Evolutionary conservation across 805 yeast species (phyloP).

Genomic region (Kazachstania bromeliacearum): DNA sequence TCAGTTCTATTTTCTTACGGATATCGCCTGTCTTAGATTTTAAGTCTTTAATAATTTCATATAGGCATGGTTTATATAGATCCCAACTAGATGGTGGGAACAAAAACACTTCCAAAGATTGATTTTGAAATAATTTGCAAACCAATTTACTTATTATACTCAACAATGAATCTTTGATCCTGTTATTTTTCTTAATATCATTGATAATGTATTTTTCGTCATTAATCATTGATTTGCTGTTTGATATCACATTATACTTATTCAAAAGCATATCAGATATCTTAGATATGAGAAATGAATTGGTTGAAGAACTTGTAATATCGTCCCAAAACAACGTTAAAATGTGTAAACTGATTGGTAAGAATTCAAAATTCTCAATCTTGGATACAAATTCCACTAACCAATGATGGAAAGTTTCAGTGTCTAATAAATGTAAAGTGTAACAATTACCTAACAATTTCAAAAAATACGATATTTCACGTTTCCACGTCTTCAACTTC

Average conservation of each 20-base stretch:
- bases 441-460: slow-evolving; percentile 56
- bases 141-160: slow-evolving; percentile 23
- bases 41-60: slow-evolving; percentile 26
- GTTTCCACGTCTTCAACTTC: slow-evolving; percentile 33
- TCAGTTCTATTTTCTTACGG: slow-evolving; percentile 45
- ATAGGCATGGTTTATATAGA: slow-evolving; percentile 39
- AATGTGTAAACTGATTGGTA: slow-evolving; percentile 44
- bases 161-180: slow-evolving; percentile 22
- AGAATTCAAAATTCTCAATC: slow-evolving; percentile 30
- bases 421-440: slow-evolving; percentile 58
- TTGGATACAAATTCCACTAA: slow-evolving; percentile 43
- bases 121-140: slow-evolving; percentile 24
- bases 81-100: slow-evolving; percentile 54
- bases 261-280: slow-evolving; percentile 51
- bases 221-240: slow-evolving; percentile 29
- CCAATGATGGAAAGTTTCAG: slow-evolving; percentile 53
- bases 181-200: slow-evolving; percentile 29
- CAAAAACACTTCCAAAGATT: slow-evolving; percentile 45
- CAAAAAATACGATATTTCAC: slow-evolving; percentile 49
- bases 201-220: slow-evolving; percentile 31
- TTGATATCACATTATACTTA: slow-evolving; percentile 34
- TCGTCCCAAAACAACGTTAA: slow-evolving; percentile 66
- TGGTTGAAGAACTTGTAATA: slow-evolving; percentile 30
- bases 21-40: slow-evolving; percentile 22
- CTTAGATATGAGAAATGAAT: slow-evolving; percentile 47